Evolutionary conservation across 805 yeast species (phyloP).

Genomic region (Cyberlindnera saturnus): DNA sequence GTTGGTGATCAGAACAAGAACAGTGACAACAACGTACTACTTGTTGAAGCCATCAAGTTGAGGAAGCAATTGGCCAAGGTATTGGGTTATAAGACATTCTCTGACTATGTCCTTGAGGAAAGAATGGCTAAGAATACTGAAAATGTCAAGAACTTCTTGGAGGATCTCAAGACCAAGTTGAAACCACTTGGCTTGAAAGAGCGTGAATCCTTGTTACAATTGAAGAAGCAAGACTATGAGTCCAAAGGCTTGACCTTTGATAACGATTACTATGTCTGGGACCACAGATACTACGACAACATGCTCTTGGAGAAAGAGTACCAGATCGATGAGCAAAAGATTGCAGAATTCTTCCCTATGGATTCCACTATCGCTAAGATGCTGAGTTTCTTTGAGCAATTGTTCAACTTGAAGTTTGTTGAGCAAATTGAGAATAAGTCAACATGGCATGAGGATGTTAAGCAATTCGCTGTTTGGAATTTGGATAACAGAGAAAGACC

Average conservation of each 20-base stretch:
- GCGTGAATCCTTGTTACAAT: slow-evolving; percentile 35
- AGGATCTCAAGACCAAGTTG: slow-evolving; percentile 54
- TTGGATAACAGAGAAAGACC: slow-evolving; percentile 43
- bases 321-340: slow-evolving; percentile 64
- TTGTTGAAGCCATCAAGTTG: slow-evolving; percentile 52
- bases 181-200: slow-evolving; percentile 56
- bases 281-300: slow-evolving; percentile 60
- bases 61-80: slow-evolving; percentile 57
- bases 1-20: slow-evolving; percentile 64
- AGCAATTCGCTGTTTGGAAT: slow-evolving; percentile 66
- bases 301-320: slow-evolving; percentile 60
- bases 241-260: slow-evolving; percentile 38
- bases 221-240: slow-evolving; percentile 50
- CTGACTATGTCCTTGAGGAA: slow-evolving; percentile 67
- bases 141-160: slow-evolving; percentile 54
- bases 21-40: slow-evolving; percentile 55
- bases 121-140: slow-evolving; percentile 73
- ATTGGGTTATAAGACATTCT: slow-evolving; percentile 63
- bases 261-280: slow-evolving; percentile 59
- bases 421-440: slow-evolving; percentile 34
- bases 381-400: slow-evolving; percentile 63
- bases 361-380: slow-evolving; percentile 60
- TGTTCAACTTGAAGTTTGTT: slow-evolving; percentile 64
- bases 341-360: slow-evolving; percentile 76
- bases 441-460: slow-evolving; percentile 78